These are phyloP conservation scores for Beta corolliflora DNA, from an alignment of 179 eudicot genomes.

Conservation along the genomic window DNA sequence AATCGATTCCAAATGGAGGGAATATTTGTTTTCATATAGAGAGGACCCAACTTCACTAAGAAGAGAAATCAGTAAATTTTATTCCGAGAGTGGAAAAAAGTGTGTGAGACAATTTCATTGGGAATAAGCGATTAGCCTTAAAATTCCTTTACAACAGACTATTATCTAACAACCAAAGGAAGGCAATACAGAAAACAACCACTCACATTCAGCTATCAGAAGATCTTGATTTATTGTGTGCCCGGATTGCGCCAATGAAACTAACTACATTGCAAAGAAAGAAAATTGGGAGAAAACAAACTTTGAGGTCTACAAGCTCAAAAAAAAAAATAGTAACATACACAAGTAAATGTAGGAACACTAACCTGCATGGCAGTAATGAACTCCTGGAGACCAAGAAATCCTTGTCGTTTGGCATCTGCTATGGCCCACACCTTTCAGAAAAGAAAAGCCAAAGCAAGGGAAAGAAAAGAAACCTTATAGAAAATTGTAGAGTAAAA, in stretches of 20 bases:
- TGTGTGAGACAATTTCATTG: too few species aligned
- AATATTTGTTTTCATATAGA: not conserved
- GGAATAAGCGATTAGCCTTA: too few species aligned
- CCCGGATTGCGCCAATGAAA: slow-evolving; percentile 80
- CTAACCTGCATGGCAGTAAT: slow-evolving; percentile 84
- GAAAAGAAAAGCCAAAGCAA: slow-evolving; percentile 1
- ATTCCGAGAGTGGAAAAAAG: too few species aligned
- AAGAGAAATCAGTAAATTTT: not conserved
- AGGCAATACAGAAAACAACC: not conserved
- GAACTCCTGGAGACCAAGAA: slow-evolving; percentile 70
- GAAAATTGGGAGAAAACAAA: slow-evolving; percentile 8
- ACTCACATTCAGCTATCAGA: slow-evolving; percentile 50
- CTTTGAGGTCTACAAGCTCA: not conserved
- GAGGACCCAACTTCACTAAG: not conserved
- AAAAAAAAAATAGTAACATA: not conserved
- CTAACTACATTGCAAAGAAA: slow-evolving; percentile 42
- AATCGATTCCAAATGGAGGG: not conserved
- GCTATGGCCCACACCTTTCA: slow-evolving; percentile 86
- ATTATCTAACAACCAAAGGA: not conserved
- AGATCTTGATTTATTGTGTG: slow-evolving; percentile 50
- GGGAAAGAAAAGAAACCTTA: not conserved
- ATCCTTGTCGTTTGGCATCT: slow-evolving; percentile 78
- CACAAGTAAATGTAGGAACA: not conserved
- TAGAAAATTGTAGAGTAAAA: not conserved
- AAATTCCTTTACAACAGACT: too few species aligned